Evolutionary conservation across 345 rosid genomes (phyloP).

Genomic region (Eucalyptus tenuipes): DNA sequence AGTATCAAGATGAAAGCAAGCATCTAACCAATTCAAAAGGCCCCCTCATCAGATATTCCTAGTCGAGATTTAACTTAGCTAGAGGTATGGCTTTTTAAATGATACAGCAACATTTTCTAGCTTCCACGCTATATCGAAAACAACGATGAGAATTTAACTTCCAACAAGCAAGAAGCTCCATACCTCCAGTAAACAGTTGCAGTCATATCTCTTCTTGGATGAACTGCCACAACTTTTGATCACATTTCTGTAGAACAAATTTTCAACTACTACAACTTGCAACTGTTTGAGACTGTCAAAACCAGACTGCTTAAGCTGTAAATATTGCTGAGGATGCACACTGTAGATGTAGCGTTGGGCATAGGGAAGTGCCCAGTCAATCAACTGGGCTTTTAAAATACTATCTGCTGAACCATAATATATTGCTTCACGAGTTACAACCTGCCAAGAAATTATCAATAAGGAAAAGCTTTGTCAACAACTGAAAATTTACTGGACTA

Average conservation of each 20-base stretch:
- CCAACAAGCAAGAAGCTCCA: neutral
- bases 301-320: conserved; percentile 37
- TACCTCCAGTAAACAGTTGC: conserved; percentile 81
- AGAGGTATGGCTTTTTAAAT: neutral
- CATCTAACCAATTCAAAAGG: neutral
- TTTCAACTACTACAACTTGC: conserved; percentile 49
- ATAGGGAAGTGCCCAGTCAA: conserved; percentile 90
- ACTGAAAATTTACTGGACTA: neutral
- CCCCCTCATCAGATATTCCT: neutral
- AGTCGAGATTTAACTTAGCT: neutral
- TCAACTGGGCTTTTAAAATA: conserved; percentile 36
- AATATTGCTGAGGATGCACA: conserved; percentile 42
- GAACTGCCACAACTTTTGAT: conserved; percentile 29
- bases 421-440: conserved; percentile 74
- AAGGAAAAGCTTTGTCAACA: neutral
- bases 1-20: neutral
- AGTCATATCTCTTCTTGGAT: conserved; percentile 42
- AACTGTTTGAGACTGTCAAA: conserved; percentile 36
- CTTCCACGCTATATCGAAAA: neutral
- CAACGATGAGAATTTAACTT: neutral
- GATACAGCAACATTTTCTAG: neutral
- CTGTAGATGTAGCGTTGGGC: conserved; percentile 78
- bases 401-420: conserved; percentile 38
- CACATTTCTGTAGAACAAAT: conserved; percentile 55
- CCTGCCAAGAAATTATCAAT: conserved; percentile 28